Evolutionary conservation across 2,329 filamentous ascomycete genomes (phyloP).

Genomic region (Thielaviopsis euricoi): DNA sequence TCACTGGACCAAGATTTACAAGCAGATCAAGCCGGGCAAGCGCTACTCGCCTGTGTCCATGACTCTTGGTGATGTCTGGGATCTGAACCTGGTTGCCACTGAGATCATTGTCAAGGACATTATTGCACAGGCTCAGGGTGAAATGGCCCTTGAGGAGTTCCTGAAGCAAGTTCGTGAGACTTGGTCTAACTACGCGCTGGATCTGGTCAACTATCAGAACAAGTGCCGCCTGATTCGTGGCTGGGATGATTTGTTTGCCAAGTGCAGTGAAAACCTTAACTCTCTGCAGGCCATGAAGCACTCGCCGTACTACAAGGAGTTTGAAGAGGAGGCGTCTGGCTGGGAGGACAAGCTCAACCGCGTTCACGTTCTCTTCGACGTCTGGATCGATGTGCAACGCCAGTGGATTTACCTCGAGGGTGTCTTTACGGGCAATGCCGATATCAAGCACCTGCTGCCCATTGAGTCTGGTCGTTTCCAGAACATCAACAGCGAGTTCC

Average conservation of each 20-base stretch:
- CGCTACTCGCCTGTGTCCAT: slow-evolving; percentile 87
- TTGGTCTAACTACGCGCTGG: slow-evolving; percentile 88
- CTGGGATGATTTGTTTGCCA: slow-evolving; percentile 96
- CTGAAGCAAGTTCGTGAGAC: slow-evolving; percentile 89
- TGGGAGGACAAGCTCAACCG: slow-evolving; percentile 99
- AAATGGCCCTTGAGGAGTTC: slow-evolving; percentile 97
- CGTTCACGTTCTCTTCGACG: slow-evolving; percentile 93
- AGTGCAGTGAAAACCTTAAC: slow-evolving; percentile 95
- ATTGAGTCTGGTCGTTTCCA: slow-evolving; percentile 95
- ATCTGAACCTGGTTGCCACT: slow-evolving; percentile 75
- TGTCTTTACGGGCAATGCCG: slow-evolving; percentile 94
- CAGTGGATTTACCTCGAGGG: slow-evolving; percentile 99
- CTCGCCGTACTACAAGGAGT: slow-evolving; percentile 98
- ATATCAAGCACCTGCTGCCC: slow-evolving; percentile 94
- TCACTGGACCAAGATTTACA: slow-evolving; percentile 97
- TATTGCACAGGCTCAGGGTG: slow-evolving; percentile 86
- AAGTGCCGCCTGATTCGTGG: slow-evolving; percentile 94
- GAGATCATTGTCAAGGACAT: slow-evolving; percentile 84
- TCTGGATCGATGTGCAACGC: slow-evolving; percentile 99
- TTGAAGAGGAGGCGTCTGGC: slow-evolving; percentile 86
- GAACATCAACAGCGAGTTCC: slow-evolving; percentile 98
- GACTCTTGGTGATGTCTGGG: slow-evolving; percentile 98
- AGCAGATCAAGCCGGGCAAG: slow-evolving; percentile 79
- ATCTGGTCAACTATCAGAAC: slow-evolving; percentile 93
- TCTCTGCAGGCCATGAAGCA: slow-evolving; percentile 97